Percentiles rank a stretch among this genome's conserved stretches.
Conservation (phyloP, 2,329 filamentous ascomycete species). For the Verticillium nubilum region DNA sequence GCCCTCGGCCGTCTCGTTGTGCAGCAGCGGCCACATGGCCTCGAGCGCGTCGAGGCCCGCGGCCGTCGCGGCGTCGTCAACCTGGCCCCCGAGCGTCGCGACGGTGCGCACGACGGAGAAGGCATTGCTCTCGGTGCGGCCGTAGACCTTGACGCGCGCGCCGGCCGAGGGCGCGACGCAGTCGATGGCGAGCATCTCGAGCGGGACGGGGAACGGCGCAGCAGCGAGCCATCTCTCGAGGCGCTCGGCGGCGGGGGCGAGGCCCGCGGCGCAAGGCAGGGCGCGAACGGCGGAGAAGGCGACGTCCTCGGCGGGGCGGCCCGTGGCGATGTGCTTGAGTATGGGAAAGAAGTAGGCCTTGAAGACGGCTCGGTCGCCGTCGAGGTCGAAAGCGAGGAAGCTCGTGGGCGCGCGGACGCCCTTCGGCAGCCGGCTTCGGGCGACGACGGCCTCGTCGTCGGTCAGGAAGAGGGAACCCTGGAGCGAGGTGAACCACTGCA, state of each 20-base stretch:
- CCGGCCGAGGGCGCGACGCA: conserved; percentile 17
- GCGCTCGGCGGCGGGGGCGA: conserved; percentile 11
- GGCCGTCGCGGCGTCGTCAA: conserved; percentile 13
- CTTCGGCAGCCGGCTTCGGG: conserved; percentile 10
- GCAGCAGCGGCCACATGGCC: conserved; percentile 18
- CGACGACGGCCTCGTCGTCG: conserved; percentile 7
- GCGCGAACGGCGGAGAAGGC: conserved; percentile 16
- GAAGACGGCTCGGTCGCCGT: conserved; percentile 12
- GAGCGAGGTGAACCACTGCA: conserved; percentile 16
- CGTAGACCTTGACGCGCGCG: conserved; percentile 20
- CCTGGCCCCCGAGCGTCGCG: conserved; percentile 16
- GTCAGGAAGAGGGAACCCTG: conserved; percentile 14
- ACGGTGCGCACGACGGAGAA: conserved; percentile 17
- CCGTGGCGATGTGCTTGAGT: conserved; percentile 17
- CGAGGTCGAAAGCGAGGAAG: conserved; percentile 20
- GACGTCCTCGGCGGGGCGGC: conserved; percentile 12
- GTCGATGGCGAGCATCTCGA: conserved; percentile 20
- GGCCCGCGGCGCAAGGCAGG: conserved; percentile 13
- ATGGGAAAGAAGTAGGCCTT: conserved; percentile 19
- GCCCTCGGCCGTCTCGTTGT: conserved; percentile 18
- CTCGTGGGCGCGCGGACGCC: conserved; percentile 15
- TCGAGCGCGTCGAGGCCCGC: conserved; percentile 15
- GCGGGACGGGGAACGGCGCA: conserved; percentile 14
- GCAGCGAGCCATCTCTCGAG: conserved; percentile 13
- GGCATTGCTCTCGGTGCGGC: conserved; percentile 15